A percentile compares a stretch with the other conserved stretches of the same genome.
Evolutionary conservation across 257 asterid genomes (phyloP).

Genomic region (Rehmannia glutinosa): DNA sequence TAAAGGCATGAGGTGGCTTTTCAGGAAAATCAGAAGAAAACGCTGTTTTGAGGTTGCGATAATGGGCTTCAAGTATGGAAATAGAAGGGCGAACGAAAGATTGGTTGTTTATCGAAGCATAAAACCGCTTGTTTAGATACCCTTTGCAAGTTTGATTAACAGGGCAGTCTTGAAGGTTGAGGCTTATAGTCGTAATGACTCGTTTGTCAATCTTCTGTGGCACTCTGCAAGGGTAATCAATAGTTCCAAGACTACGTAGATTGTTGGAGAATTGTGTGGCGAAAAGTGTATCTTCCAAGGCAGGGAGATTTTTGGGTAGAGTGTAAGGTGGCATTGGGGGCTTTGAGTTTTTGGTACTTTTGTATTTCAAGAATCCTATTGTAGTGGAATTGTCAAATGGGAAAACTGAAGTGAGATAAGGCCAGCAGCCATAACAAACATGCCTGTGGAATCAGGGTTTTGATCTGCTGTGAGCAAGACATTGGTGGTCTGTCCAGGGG

Average conservation of each 20-base stretch:
- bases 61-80: constrained; percentile 54
- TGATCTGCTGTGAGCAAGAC: constrained; percentile 63
- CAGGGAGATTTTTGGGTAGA: constrained; percentile 70
- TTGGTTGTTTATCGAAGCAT: constrained; percentile 77
- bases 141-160: constrained; percentile 63
- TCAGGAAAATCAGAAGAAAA: constrained; percentile 41
- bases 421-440: constrained; percentile 74
- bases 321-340: constrained; percentile 35
- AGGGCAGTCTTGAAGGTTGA: constrained; percentile 81
- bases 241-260: constrained; percentile 53
- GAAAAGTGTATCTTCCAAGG: constrained; percentile 46
- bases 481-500: constrained; percentile 83
- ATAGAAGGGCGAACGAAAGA: constrained; percentile 51
- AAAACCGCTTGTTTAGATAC: constrained; percentile 39
- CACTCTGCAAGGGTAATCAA: constrained; percentile 62
- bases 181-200: constrained; percentile 47
- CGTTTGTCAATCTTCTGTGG: constrained; percentile 49
- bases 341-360: not conserved
- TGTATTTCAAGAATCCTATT: constrained; percentile 56
- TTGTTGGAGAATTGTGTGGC: constrained; percentile 38
- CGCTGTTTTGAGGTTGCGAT: constrained; percentile 26
- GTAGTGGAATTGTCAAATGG: constrained; percentile 72
- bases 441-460: constrained; percentile 17
- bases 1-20: constrained; percentile 49
- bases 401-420: constrained; percentile 65